A percentile compares a stretch with the other conserved stretches of the same genome.
Evolutionary conservation across 331 rosid species (phyloP).

Genomic region (Saraca asoca): DNA sequence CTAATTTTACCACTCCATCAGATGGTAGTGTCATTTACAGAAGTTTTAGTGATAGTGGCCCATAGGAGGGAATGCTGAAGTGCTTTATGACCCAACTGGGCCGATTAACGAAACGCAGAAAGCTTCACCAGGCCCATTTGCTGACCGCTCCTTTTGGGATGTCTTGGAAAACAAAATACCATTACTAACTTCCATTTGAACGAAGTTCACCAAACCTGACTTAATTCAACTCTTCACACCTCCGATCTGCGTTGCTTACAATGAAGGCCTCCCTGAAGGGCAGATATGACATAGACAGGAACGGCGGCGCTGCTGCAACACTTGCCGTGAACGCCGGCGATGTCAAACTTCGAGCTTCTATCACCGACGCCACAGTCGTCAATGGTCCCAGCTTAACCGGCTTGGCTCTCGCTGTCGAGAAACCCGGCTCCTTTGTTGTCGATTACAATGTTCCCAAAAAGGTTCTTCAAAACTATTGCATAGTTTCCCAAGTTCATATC

Average conservation of each 20-base stretch:
- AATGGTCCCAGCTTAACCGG: slow-evolving; percentile 80
- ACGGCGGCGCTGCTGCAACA: slow-evolving; percentile 60
- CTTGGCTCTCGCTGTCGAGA: slow-evolving; percentile 66
- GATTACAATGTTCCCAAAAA: slow-evolving; percentile 87
- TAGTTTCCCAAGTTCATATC: neutral
- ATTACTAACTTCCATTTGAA: neutral
- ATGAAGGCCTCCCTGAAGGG: slow-evolving; percentile 88
- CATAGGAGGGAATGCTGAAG: no score
- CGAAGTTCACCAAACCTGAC: neutral
- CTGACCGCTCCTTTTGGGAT: neutral
- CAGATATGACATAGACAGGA: slow-evolving; percentile 60
- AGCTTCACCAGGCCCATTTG: neutral
- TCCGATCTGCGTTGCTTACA: slow-evolving; percentile 22
- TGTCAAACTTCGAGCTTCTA: slow-evolving; percentile 70
- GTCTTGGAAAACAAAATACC: no score
- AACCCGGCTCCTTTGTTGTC: slow-evolving; percentile 76
- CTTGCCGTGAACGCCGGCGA: slow-evolving; percentile 70
- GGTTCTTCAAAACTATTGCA: slow-evolving; percentile 42
- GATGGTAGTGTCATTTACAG: no score
- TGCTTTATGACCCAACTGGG: no score
- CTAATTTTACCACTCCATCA: no score
- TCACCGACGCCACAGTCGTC: slow-evolving; percentile 78
- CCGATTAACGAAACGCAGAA: no score
- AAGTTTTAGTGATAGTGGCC: no score
- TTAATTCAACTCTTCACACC: neutral